These are phyloP conservation scores for Ustilago cynodontis DNA, from an alignment of 1,284 basidiomycete species.

Conservation along the genomic window DNA sequence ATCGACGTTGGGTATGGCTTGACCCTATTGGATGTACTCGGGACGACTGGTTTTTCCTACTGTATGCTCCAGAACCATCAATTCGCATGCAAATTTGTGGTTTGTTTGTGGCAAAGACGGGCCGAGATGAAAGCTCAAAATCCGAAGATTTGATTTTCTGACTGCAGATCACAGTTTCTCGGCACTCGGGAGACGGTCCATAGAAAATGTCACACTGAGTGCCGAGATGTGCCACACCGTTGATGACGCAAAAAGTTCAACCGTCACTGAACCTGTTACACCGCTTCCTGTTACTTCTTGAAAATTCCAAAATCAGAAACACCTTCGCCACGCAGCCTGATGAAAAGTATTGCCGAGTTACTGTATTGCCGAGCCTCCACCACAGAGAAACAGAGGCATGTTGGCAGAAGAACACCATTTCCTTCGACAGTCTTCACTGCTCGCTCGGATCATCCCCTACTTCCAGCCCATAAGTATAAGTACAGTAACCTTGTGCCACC, in stretches of 20 bases:
- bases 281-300: too few species aligned
- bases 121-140: neutral
- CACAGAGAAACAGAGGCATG: too few species aligned
- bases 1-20: slow-evolving; percentile 25
- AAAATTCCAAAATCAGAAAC: slow-evolving; percentile 10
- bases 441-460: neutral
- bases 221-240: too few species aligned
- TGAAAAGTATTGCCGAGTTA: slow-evolving; percentile 15
- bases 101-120: slow-evolving; percentile 11
- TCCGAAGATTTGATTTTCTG: neutral
- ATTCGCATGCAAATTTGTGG: neutral
- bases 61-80: neutral
- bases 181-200: neutral
- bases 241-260: neutral
- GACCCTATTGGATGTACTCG: neutral
- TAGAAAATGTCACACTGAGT: too few species aligned
- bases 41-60: neutral
- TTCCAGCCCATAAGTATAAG: neutral
- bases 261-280: neutral
- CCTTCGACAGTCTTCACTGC: slow-evolving; percentile 10
- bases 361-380: neutral
- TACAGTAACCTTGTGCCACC: neutral
- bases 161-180: neutral
- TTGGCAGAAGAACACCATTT: too few species aligned
- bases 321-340: neutral